A percentile compares a stretch with the other conserved stretches of the same genome.
These are phyloP conservation scores for Thymus mandschuricus DNA, from an alignment of 257 asterid genomes.

Conservation along the genomic window DNA sequence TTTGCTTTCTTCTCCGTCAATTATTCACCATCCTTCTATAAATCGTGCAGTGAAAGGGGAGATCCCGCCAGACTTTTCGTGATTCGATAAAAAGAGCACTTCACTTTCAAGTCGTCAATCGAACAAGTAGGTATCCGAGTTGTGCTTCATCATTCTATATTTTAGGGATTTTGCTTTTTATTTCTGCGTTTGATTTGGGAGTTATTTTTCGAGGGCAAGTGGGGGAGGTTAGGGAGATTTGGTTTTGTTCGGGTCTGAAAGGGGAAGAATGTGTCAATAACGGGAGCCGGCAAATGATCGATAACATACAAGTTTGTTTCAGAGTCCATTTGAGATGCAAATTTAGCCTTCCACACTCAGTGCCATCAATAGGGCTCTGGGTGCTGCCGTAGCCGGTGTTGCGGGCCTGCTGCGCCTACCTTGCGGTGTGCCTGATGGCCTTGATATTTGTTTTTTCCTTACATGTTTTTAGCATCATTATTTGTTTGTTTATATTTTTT, in stretches of 20 bases:
- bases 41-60: slow-evolving; percentile 32
- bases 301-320: not conserved
- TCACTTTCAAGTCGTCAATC: slow-evolving; percentile 33
- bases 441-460: no score
- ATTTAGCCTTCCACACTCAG: no score
- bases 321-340: no score
- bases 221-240: slow-evolving; percentile 18
- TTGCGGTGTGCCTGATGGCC: no score
- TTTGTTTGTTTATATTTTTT: no score
- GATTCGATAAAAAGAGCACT: slow-evolving; percentile 13
- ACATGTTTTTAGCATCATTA: no score
- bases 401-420: no score
- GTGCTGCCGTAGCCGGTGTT: no score
- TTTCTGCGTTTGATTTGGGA: not conserved
- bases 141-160: slow-evolving; percentile 4
- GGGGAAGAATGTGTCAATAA: slow-evolving; percentile 27
- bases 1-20: not conserved
- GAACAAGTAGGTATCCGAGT: slow-evolving; percentile 28
- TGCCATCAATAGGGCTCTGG: no score
- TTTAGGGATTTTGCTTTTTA: not conserved
- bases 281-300: slow-evolving; percentile 46
- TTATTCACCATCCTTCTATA: slow-evolving; percentile 27
- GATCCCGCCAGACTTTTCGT: slow-evolving; percentile 31
- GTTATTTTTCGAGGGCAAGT: not conserved
- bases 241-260: slow-evolving; percentile 46